A percentile compares a stretch with the other conserved stretches of the same genome.
Conservation (phyloP, 805 yeast species). For the Wickerhamiella vanderwaltii region DNA sequence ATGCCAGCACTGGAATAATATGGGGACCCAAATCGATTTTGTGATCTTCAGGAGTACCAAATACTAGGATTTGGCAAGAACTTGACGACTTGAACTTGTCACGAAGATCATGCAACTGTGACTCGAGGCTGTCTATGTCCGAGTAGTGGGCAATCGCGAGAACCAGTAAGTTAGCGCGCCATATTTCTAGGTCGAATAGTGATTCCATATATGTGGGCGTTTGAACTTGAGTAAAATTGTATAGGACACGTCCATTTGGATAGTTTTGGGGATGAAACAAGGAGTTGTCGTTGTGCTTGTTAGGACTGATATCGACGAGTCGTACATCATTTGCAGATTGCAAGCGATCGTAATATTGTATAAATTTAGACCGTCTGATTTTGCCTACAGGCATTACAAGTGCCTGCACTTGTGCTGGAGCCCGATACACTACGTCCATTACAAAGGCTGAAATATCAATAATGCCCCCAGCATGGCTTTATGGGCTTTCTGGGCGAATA, state of each 20-base stretch:
- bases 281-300: slow-evolving; percentile 20
- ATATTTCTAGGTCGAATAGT: slow-evolving; percentile 83
- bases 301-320: slow-evolving; percentile 63
- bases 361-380: slow-evolving; percentile 34
- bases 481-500: no score
- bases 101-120: slow-evolving; percentile 20
- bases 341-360: slow-evolving; percentile 34
- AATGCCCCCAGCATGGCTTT: no score
- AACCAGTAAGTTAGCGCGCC: slow-evolving; percentile 51
- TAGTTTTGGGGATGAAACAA: slow-evolving; percentile 74
- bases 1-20: slow-evolving; percentile 22
- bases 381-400: slow-evolving; percentile 56
- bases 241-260: slow-evolving; percentile 64
- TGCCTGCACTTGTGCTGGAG: slow-evolving; percentile 55
- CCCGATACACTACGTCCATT: slow-evolving; percentile 20
- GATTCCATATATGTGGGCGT: slow-evolving; percentile 49
- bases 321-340: slow-evolving; percentile 48
- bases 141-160: slow-evolving; percentile 34
- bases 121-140: slow-evolving; percentile 21
- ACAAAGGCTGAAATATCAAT: no score
- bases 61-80: slow-evolving; percentile 33
- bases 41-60: slow-evolving; percentile 28
- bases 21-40: slow-evolving; percentile 6
- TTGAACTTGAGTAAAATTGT: slow-evolving; percentile 37
- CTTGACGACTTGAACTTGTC: slow-evolving; percentile 2